Evolutionary conservation across 139 green algal species (phyloP).

Genomic region (Chlorella ohadii): DNA sequence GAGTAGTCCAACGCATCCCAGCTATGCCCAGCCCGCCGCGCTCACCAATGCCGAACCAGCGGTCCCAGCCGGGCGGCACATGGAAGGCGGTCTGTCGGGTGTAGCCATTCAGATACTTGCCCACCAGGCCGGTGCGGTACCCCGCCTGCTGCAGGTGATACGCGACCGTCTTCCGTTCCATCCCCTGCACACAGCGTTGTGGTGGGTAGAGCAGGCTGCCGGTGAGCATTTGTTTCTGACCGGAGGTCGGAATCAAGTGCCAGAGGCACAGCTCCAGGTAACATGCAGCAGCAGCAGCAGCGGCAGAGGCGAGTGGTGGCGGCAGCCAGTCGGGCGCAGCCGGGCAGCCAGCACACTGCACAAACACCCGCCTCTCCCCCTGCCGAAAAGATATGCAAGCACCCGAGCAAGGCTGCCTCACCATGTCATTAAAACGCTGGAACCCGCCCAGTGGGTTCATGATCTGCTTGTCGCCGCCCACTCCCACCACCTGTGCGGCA

Average conservation of each 20-base stretch:
- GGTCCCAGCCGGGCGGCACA: neutral
- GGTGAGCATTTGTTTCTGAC: no score
- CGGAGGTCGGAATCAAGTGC: no score
- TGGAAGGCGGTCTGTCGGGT: neutral
- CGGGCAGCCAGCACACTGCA: no score
- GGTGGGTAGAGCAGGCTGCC: no score
- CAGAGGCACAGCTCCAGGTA: no score
- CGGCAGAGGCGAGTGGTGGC: no score
- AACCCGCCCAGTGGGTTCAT: neutral
- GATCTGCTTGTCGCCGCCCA: neutral
- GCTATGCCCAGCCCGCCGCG: neutral
- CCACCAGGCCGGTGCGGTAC: neutral
- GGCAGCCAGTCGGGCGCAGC: no score
- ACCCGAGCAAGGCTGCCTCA: no score
- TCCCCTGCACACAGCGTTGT: neutral
- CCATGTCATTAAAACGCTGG: neutral
- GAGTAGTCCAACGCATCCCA: no score
- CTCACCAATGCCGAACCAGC: slow-evolving; percentile 4
- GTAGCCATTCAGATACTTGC: neutral
- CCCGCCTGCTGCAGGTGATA: neutral
- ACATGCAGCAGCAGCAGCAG: no score
- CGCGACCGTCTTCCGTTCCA: neutral
- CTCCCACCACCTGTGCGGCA: neutral
- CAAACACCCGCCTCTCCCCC: no score
- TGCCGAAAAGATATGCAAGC: no score